Evolutionary conservation across 2,329 filamentous ascomycete species (phyloP), one percentile per base, ranked within the genome.

Genomic region (Penicillium italicum): DNA sequence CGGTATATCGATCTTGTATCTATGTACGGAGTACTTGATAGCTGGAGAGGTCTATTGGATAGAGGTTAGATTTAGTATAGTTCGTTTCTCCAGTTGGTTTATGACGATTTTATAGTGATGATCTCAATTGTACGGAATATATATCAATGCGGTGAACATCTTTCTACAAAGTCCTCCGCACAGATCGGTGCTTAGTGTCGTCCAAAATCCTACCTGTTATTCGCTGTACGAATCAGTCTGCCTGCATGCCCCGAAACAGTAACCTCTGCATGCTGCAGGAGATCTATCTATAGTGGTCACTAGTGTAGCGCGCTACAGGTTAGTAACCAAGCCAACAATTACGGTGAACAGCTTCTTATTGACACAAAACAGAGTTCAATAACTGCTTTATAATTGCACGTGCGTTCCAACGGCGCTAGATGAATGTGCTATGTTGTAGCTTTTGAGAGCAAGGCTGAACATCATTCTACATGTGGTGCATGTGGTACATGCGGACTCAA

Each of bases 161-260:
- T 30, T 20, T 16, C 26, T 44, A 14, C 22, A 18, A 4, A 24
- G 20, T 24, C 10, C 33, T 9, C 7, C 7, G 33, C n/a, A n/a
- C 41, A 31, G 11, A 45, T 9, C 42, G 41, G 24, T 14, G 6
- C 26, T 43, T 31, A 12, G 11, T 16, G 1, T 16, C 12, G 12
- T 30, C 14, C 8, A 11, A 16, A 33, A 12, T 5, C 5, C 8
- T 12, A 18, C 16, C 6, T 22, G 3, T n/a, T 24, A 22, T 22
- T 11, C 18, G 18, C 12, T 26, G 24, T 18, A 47, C 49, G 10
- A 53, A 53, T 53, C 38, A 33, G 50, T 48, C 50, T 18, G 8
- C 36, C 24, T 43, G 54, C 54, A 56, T 56, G 12, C 6, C 49
- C 36, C 44, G 38, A 44, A 36, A 54, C 38, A 49, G 50, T 40